These are phyloP conservation scores for Penicillium bialowiezense DNA, from an alignment of 495 filamentous ascomycete species.

Conservation along the genomic window DNA sequence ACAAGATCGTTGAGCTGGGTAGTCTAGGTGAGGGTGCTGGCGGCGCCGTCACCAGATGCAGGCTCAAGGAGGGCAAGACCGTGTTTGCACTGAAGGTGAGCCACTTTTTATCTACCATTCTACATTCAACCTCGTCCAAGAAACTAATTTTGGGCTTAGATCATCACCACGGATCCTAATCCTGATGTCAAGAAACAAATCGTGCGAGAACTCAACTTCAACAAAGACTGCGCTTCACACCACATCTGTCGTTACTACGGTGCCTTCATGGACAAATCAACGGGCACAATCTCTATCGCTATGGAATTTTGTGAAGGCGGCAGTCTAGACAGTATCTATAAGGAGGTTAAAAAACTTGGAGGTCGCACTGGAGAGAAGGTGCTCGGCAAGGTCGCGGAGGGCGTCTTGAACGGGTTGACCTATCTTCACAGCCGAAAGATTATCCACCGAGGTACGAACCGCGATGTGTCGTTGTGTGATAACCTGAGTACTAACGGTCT, in stretches of 20 bases:
- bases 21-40: constrained; percentile 93
- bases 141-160: constrained; percentile 47
- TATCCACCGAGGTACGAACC: constrained; percentile 75
- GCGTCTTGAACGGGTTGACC: constrained; percentile 87
- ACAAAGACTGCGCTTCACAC: constrained; percentile 90
- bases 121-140: constrained; percentile 6
- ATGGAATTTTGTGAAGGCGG: constrained; percentile 99
- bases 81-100: constrained; percentile 94
- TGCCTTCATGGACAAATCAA: constrained; percentile 88
- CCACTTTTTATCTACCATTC: not conserved
- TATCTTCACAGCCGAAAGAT: constrained; percentile 97
- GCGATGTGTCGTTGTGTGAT: not conserved
- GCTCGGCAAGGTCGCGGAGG: constrained; percentile 95
- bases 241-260: constrained; percentile 98
- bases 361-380: constrained; percentile 97
- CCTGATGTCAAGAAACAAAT: constrained; percentile 98
- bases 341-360: constrained; percentile 90
- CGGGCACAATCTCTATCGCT: constrained; percentile 92
- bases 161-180: constrained; percentile 97
- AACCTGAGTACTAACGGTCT: not conserved
- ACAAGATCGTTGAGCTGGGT: constrained; percentile 82
- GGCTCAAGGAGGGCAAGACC: constrained; percentile 84
- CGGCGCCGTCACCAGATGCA: constrained; percentile 89
- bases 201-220: constrained; percentile 90
- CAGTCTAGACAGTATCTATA: constrained; percentile 91